Percentiles rank a stretch among this genome's conserved stretches.
Conservation (phyloP, 345 rosid genomes). For the Aegle marmelos region DNA sequence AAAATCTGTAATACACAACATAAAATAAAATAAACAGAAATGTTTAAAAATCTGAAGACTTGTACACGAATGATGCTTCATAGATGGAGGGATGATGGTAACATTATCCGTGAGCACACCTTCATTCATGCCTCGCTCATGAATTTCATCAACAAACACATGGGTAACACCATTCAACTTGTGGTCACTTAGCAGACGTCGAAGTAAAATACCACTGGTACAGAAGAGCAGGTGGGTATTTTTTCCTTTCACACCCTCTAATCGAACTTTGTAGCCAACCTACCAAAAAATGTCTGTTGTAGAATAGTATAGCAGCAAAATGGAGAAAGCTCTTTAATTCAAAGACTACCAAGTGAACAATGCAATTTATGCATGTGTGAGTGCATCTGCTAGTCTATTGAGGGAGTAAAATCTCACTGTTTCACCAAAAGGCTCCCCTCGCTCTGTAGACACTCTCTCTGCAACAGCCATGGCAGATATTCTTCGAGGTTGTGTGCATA, state of each 20-base stretch:
- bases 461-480: slow-evolving; percentile 97
- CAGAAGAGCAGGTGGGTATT: slow-evolving; percentile 92
- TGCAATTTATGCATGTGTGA: slow-evolving; percentile 2
- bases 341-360: slow-evolving; percentile 4
- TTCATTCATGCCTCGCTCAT: slow-evolving; percentile 99
- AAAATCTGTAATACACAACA: slow-evolving; percentile 56
- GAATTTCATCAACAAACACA: slow-evolving; percentile 98
- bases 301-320: slow-evolving; percentile 50
- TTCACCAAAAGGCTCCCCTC: slow-evolving; percentile 99
- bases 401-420: slow-evolving; percentile 52
- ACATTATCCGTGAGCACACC: slow-evolving; percentile 40
- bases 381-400: not conserved
- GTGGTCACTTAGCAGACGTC: slow-evolving; percentile 83
- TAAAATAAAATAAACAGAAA: slow-evolving; percentile 3
- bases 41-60: not conserved
- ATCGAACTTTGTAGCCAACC: slow-evolving; percentile 99
- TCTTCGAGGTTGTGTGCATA: slow-evolving; percentile 98
- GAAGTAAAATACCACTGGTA: slow-evolving; percentile 94
- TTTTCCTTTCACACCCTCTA: slow-evolving; percentile 94
- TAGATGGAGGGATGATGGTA: not conserved
- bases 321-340: slow-evolving; percentile 22
- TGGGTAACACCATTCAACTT: slow-evolving; percentile 89
- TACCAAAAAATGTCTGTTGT: slow-evolving; percentile 58
- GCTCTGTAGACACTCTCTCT: slow-evolving; percentile 91
- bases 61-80: not conserved